Evolutionary conservation across 106 monocot genomes (phyloP), one percentile per base, ranked within the genome.

Genomic region (Hemerocallis citrina): DNA sequence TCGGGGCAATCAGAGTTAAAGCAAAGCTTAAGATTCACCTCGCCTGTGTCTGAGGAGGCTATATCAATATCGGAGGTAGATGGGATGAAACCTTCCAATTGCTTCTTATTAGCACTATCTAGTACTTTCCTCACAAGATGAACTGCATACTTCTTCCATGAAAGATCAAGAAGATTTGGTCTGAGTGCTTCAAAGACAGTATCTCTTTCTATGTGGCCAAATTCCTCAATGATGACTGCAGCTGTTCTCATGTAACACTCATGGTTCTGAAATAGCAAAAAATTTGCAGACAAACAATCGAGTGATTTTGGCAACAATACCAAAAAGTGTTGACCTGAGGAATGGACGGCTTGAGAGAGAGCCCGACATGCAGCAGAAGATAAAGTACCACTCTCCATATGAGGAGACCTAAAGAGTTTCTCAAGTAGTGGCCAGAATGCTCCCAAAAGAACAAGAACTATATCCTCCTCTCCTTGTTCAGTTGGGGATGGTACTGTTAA

Each of bases 201-300:
- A 37, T 89, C 82, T 57, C 72, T 79, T 75, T 93, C 93, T 42
- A 30, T 68, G 79, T 93, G 85, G 11, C n/a, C 92, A n/a, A n/a
- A n/a, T n/a, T n/a, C n/a, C n/a, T n/a, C n/a, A n/a, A n/a, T n/a
- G n/a, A n/a, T n/a, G n/a, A n/a, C n/a, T n/a, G n/a, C n/a, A n/a
- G n/a, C 89, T 83, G 95, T 75, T 68, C 76, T 85, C 49, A 95
- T 32, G 65, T 81, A 95, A 69, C 90, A 95, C 7, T 90, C 95
- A 57, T 83, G 89, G 47, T 55, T 81, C 80, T 89, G 95, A 73
- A 63, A 90, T 51, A 69, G 71, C 34, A 86, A 62, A 63, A 84
- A 95, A 37, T 90, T 90, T 33, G 80, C 73, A 34, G 95, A 86
- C 52, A 95, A 73, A 35, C 75, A 78, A 28, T 90, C 84, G 21